Evolutionary conservation across 2,329 filamentous ascomycete genomes (phyloP).

Genomic region (Diaporthe citriasiana): DNA sequence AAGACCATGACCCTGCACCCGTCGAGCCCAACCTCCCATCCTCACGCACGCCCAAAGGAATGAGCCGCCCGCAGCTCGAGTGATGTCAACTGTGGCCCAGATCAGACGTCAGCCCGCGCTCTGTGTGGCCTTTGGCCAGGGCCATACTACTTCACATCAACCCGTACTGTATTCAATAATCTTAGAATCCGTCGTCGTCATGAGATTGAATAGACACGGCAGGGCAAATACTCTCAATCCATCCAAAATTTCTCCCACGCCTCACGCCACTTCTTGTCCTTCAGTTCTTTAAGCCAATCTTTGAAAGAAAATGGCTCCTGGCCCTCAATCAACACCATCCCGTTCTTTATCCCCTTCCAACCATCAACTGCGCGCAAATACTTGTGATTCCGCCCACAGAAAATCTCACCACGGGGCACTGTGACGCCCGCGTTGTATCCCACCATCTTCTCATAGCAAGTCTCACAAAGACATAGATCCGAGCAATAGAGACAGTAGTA

Average conservation of each 20-base stretch:
- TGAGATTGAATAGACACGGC: too few species aligned
- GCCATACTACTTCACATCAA: too few species aligned
- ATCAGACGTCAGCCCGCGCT: neutral
- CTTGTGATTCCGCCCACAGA: neutral
- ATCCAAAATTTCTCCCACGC: constrained; percentile 14
- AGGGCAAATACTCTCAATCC: too few species aligned
- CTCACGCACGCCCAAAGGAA: too few species aligned
- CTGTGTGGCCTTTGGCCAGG: too few species aligned
- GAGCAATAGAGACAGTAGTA: constrained; percentile 5
- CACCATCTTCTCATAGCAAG: neutral
- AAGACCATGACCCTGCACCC: too few species aligned
- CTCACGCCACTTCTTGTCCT: constrained; percentile 17
- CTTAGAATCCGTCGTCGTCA: too few species aligned
- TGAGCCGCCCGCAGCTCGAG: too few species aligned
- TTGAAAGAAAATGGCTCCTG: constrained; percentile 9
- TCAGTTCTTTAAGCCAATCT: neutral
- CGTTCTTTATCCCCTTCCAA: constrained; percentile 9
- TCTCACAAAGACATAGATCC: neutral
- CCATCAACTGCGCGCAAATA: neutral
- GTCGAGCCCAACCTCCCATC: too few species aligned
- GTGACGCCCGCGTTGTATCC: neutral
- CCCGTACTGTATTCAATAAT: too few species aligned
- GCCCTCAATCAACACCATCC: neutral
- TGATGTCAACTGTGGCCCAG: constrained; percentile 11
- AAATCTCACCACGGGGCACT: neutral